Percentiles rank a stretch among this genome's conserved stretches.
Conservation (phyloP, 495 filamentous ascomycete species). For the Pseudevernia furfuracea region DNA sequence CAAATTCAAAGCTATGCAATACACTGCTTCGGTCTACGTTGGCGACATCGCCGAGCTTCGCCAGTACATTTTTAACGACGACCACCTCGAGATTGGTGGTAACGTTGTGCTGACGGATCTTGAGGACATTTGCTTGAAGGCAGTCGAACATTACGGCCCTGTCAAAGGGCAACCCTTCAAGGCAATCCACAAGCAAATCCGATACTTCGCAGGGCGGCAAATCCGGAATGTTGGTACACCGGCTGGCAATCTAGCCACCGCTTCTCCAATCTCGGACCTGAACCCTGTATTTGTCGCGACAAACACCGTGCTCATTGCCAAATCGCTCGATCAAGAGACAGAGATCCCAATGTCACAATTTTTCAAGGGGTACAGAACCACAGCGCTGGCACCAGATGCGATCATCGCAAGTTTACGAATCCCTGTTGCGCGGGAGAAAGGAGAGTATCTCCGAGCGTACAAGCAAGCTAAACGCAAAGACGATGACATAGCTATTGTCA, state of each 20-base stretch:
- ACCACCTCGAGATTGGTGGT: conserved; percentile 79
- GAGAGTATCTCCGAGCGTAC: conserved; percentile 69
- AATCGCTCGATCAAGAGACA: conserved; percentile 57
- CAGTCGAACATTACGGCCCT: conserved; percentile 71
- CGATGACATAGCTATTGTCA: conserved; percentile 96
- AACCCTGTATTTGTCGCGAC: conserved; percentile 92
- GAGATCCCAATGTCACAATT: conserved; percentile 88
- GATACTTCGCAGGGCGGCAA: conserved; percentile 90
- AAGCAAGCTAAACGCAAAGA: conserved; percentile 96
- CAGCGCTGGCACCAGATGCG: conserved; percentile 71
- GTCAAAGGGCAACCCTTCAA: conserved; percentile 55
- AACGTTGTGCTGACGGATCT: conserved; percentile 70
- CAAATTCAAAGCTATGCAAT: conserved; percentile 94
- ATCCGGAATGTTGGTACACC: conserved; percentile 96
- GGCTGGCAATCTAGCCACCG: conserved; percentile 89
- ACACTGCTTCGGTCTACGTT: conserved; percentile 81
- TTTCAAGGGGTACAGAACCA: conserved; percentile 85
- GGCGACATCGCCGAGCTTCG: conserved; percentile 87
- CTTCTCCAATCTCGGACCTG: conserved; percentile 91
- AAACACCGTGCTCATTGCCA: conserved; percentile 72
- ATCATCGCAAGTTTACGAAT: conserved; percentile 84
- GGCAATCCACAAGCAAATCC: conserved; percentile 45
- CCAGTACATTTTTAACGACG: conserved; percentile 68
- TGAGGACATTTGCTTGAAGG: conserved; percentile 55
- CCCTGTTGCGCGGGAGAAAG: conserved; percentile 59